phyloP scores from a whole-genome alignment of 2,329 filamentous ascomycete genomes.

The Periconia sp. region DNA sequence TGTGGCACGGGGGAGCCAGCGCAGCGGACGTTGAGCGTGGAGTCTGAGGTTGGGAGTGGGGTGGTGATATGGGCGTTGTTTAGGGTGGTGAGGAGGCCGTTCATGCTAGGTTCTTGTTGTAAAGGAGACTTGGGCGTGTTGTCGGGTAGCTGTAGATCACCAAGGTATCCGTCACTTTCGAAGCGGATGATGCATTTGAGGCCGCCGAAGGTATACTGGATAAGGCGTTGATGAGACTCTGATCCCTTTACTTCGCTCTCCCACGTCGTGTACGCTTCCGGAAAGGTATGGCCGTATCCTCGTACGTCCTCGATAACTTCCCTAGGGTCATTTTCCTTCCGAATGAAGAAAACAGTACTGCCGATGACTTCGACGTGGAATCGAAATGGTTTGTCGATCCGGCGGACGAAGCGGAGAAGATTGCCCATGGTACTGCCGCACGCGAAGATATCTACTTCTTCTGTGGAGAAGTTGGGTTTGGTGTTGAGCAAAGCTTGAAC shows the following conservation, averaged over 20 bases:
- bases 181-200: conserved; percentile 61
- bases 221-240: conserved; percentile 65
- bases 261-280: conserved; percentile 71
- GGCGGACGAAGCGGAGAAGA: conserved; percentile 62
- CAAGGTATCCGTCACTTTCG: conserved; percentile 64
- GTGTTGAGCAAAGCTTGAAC: conserved; percentile 51
- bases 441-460: conserved; percentile 60
- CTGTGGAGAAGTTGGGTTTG: conserved; percentile 43
- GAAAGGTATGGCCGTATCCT: conserved; percentile 72
- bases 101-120: background rate
- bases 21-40: conserved; percentile 21
- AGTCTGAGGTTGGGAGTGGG: too few species aligned
- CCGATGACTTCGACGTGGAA: conserved; percentile 64
- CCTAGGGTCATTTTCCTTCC: conserved; percentile 65
- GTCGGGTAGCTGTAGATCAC: background rate
- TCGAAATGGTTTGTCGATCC: conserved; percentile 58
- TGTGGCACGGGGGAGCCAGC: conserved; percentile 46
- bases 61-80: conserved; percentile 12
- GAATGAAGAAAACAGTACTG: conserved; percentile 66
- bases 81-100: conserved; percentile 20
- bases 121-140: background rate
- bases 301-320: conserved; percentile 61
- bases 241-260: conserved; percentile 60
- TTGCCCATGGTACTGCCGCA: conserved; percentile 68
- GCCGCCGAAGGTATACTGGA: conserved; percentile 64